These are phyloP conservation scores for Solanum arcanum DNA, from an alignment of 257 asterid genomes.

Conservation along the genomic window DNA sequence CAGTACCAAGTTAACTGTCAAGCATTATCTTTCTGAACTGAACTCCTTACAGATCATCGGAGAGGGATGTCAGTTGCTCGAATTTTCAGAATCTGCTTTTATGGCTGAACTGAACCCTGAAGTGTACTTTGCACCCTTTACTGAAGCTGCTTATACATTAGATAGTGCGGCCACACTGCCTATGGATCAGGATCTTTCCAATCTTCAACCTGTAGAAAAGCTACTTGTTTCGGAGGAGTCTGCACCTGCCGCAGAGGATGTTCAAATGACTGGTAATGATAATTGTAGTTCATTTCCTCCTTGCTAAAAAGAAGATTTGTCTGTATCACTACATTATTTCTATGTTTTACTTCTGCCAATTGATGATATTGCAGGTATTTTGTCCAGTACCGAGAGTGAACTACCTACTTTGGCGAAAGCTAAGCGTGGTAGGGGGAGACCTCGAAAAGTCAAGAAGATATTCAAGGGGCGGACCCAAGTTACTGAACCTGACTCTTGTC, in stretches of 20 bases:
- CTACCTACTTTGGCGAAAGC: conserved; percentile 2
- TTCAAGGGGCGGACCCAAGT: conserved; percentile 1
- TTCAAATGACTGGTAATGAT: background rate
- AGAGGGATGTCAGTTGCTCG: conserved; percentile 16
- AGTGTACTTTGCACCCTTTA: conserved; percentile 24
- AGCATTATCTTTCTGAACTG: conserved; percentile 24
- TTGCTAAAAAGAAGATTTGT: conserved; percentile 5
- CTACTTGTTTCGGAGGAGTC: background rate
- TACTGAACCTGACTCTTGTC: conserved; percentile 24
- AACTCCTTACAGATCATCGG: conserved; percentile 19
- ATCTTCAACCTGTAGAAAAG: conserved; percentile 5
- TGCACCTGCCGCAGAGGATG: background rate
- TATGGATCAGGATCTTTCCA: background rate
- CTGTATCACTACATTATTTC: conserved; percentile 8
- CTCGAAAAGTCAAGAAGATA: conserved; percentile 5
- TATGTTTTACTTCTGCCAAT: conserved; percentile 8
- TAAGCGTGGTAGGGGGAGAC: background rate
- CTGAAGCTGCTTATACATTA: conserved; percentile 14
- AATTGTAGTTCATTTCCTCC: conserved; percentile 4
- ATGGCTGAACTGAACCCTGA: conserved; percentile 13
- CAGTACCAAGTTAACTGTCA: conserved; percentile 25
- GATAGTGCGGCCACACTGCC: conserved; percentile 6
- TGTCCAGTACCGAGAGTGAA: conserved; percentile 7
- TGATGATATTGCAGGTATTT: conserved; percentile 11
- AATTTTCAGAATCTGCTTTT: conserved; percentile 14